These are phyloP conservation scores for Toxicodendron radicans DNA, from an alignment of 345 rosid species.

Conservation along the genomic window DNA sequence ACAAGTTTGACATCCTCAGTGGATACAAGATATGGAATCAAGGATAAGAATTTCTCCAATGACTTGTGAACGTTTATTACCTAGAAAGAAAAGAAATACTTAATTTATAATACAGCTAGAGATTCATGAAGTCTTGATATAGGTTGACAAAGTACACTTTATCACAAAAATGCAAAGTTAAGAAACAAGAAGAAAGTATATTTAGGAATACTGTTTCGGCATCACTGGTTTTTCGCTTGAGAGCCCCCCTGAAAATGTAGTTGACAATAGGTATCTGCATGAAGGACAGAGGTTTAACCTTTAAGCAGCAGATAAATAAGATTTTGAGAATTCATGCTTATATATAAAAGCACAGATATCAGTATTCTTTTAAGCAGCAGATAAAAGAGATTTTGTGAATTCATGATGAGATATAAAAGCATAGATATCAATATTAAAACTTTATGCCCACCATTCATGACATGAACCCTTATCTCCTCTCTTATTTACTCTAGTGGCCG, in stretches of 20 bases:
- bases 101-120: not conserved
- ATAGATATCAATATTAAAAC: not conserved
- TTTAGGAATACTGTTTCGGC: constrained; percentile 62
- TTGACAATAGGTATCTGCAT: constrained; percentile 69
- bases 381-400: not conserved
- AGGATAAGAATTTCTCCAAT: constrained; percentile 49
- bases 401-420: not conserved
- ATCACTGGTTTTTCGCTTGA: constrained; percentile 79
- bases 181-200: constrained; percentile 1
- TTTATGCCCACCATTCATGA: not conserved
- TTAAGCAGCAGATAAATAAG: constrained; percentile 1
- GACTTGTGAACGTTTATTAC: constrained; percentile 66
- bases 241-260: constrained; percentile 69
- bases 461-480: not conserved
- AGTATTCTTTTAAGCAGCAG: not conserved
- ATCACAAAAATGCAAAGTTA: constrained; percentile 9
- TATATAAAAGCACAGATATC: not conserved
- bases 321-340: not conserved
- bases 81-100: constrained; percentile 37
- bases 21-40: constrained; percentile 62
- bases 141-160: not conserved
- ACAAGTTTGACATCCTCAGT: constrained; percentile 33
- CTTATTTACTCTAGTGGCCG: no score
- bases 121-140: constrained; percentile 7
- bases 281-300: constrained; percentile 12